Conservation (phyloP, 352 stramenopile species). For the Phytophthora fragariae region DNA sequence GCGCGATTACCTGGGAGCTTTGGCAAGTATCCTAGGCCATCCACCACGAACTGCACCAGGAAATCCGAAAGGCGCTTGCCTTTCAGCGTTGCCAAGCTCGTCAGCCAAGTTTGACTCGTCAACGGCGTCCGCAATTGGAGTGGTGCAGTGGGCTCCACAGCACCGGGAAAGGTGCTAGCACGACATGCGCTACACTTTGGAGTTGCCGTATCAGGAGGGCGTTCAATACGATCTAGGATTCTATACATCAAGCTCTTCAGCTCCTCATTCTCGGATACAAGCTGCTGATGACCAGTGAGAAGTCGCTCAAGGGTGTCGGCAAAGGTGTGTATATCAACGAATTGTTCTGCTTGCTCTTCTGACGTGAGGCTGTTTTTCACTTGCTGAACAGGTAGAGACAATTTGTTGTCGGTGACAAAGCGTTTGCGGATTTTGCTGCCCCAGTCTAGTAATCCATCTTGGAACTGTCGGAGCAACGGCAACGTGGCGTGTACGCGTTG, state of each 20-base stretch:
- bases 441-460: conserved; percentile 5
- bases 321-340: conserved; percentile 13
- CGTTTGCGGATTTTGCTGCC: conserved; percentile 6
- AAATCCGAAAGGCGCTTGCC: conserved; percentile 2
- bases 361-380: not conserved
- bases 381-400: conserved; percentile 11
- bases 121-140: not conserved
- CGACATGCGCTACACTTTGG: not conserved
- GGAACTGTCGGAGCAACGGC: not conserved
- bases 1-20: too few relatives aligned
- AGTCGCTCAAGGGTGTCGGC: conserved; percentile 1
- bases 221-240: conserved; percentile 9
- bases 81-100: not conserved
- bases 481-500: conserved; percentile 1
- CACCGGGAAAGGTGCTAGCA: not conserved
- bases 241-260: conserved; percentile 1
- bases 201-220: too few relatives aligned
- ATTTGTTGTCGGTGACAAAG: conserved; percentile 5
- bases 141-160: not conserved
- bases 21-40: too few relatives aligned
- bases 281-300: conserved; percentile 2
- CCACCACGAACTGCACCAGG: too few relatives aligned
- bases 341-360: conserved; percentile 18
- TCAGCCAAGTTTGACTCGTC: not conserved
- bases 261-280: conserved; percentile 3